phyloP scores from a whole-genome alignment of 331 rosid species.

The Pyracantha coccinea region DNA sequence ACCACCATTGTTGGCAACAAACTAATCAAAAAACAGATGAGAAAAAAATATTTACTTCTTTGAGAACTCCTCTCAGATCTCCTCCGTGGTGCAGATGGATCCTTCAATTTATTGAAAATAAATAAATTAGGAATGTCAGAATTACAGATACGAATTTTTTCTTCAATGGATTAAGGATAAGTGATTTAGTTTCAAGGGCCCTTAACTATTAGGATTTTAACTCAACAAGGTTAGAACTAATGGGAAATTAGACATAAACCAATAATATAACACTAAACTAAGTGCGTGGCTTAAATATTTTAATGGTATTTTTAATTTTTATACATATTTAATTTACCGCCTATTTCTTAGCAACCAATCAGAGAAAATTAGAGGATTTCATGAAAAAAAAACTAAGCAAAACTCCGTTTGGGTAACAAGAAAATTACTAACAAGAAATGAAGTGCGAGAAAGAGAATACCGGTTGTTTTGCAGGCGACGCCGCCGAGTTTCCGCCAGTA shows the following conservation, averaged over 20 bases:
- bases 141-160: not conserved
- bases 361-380: not conserved
- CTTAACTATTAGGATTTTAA: not conserved
- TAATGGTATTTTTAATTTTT: not conserved
- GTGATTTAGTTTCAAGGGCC: not conserved
- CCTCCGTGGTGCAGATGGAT: not conserved
- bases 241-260: not conserved
- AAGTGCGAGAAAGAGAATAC: not conserved
- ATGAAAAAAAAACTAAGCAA: not conserved
- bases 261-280: not conserved
- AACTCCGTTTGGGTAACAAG: not conserved
- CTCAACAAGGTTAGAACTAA: not conserved
- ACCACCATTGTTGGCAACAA: not conserved
- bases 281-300: not conserved
- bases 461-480: not conserved
- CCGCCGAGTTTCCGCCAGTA: not conserved
- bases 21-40: not conserved
- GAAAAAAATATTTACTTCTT: conserved; percentile 1
- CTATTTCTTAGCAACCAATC: not conserved
- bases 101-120: not conserved
- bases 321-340: not conserved
- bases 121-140: not conserved
- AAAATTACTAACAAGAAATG: not conserved
- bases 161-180: not conserved
- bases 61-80: not conserved